Base-by-base conservation (phyloP, 805 yeast species). In the Debaryomyces castellii region DNA sequence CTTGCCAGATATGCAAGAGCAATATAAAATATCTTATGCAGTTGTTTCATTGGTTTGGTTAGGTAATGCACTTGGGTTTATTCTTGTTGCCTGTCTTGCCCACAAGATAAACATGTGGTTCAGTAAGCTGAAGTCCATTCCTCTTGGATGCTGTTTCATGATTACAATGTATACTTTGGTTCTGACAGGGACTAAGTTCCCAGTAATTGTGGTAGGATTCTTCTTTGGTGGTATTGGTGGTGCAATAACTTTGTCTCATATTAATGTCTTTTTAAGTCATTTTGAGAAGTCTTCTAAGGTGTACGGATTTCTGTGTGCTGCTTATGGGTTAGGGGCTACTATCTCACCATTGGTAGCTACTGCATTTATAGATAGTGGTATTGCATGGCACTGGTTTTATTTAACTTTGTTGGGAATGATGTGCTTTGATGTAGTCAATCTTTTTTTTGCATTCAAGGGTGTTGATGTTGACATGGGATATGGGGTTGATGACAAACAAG, bases 241-340 rank as follows among this genome's bases (percentile, higher is more conserved):
- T 36, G 85, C 83, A 1, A 58, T 69, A 32, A 71, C 73, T 2
- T 47, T 76, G 20, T 69, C 83, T 4, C 82, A 79, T 49, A 68
- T 70, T 37, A 82, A 81, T 53, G 73, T 80, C 14, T 81, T 79
- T 51, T 48, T 80, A 16, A 64, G 81, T 3, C 61, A 73, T 46
- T 62, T 83, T 30, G 71, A 72, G 20, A 78, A 80, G 47, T 74
- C 80, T 40, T 81, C 85, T 39, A 78, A 75, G 43, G 69, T 78
- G 47, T 71, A 85, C 63, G 87, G 91, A 1, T 60, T 72, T 21
- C 67, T 78, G 47, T 94, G 87, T 64, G 91, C 88, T 1, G 58
- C 72, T 11, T 87, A 85, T 60, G 95, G 95, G 1, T 53, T 81
- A 2, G 90, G 91, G 2, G 88, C 90, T 1, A 81, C 87, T 39